A percentile compares a stretch with the other conserved stretches of the same genome.
phyloP scores from a whole-genome alignment of 768 basidiomycete genomes.

The Boletus coccyginus region DNA sequence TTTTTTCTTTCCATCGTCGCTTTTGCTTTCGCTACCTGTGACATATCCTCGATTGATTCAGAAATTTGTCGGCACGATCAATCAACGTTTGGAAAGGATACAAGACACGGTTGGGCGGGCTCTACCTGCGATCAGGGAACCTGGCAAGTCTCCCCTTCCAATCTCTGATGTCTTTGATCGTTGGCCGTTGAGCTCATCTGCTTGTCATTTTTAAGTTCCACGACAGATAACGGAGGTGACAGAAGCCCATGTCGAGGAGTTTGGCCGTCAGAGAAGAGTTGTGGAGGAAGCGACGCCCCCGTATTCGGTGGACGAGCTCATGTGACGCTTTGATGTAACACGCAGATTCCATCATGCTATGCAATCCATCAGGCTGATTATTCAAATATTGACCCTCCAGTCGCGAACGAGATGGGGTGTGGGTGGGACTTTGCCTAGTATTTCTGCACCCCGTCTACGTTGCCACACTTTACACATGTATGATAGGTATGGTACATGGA shows the following conservation, averaged over 20 bases:
- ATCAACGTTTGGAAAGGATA: constrained; percentile 14
- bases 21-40: background rate
- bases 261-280: background rate
- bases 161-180: background rate
- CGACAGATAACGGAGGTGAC: constrained; percentile 11
- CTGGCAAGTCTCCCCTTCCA: background rate
- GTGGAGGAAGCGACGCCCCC: constrained; percentile 2
- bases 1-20: too few species aligned
- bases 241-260: constrained; percentile 12
- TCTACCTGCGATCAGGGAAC: constrained; percentile 12
- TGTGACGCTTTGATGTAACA: background rate
- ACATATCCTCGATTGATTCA: background rate
- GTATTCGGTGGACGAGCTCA: constrained; percentile 13
- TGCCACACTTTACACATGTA: background rate
- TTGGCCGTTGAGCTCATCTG: background rate
- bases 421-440: background rate
- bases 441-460: background rate
- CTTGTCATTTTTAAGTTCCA: constrained; percentile 3
- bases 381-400: background rate
- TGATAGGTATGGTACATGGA: background rate
- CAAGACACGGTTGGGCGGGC: constrained; percentile 8
- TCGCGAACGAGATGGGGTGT: background rate
- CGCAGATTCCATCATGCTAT: background rate
- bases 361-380: background rate
- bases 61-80: constrained; percentile 12